These are phyloP conservation scores for Apiotrichum mycotoxinovorans DNA, from an alignment of 1,284 basidiomycete genomes.

Conservation along the genomic window DNA sequence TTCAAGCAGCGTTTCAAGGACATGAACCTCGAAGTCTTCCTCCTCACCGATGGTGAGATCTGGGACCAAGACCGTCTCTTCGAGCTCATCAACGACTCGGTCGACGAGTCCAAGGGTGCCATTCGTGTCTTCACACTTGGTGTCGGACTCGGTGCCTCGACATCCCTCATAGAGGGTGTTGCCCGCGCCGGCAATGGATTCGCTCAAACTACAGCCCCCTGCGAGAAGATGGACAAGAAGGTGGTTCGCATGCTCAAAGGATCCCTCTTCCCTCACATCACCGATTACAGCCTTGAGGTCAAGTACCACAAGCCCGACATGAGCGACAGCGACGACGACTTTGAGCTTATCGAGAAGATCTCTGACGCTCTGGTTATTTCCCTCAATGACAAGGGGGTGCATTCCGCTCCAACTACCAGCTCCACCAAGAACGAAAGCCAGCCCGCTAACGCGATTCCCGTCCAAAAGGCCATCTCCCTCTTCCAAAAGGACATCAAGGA, in stretches of 20 bases:
- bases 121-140: slow-evolving; percentile 32
- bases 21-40: slow-evolving; percentile 26
- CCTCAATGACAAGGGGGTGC: too few species aligned
- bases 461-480: slow-evolving; percentile 39
- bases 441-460: not conserved
- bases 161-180: slow-evolving; percentile 14
- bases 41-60: slow-evolving; percentile 36
- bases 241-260: slow-evolving; percentile 20
- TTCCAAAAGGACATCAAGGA: slow-evolving; percentile 11
- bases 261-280: slow-evolving; percentile 14
- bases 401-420: not conserved
- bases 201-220: slow-evolving; percentile 9
- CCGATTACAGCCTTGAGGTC: slow-evolving; percentile 13
- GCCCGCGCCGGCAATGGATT: slow-evolving; percentile 16
- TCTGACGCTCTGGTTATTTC: not conserved
- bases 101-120: slow-evolving; percentile 5
- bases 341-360: slow-evolving; percentile 19
- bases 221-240: slow-evolving; percentile 21
- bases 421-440: not conserved
- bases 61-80: slow-evolving; percentile 22
- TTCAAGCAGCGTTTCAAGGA: slow-evolving; percentile 21
- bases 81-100: slow-evolving; percentile 8
- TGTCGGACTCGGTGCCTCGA: slow-evolving; percentile 20
- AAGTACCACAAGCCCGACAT: slow-evolving; percentile 4
- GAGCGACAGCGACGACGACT: slow-evolving; percentile 17